These are phyloP conservation scores for Glaciozyma martinii DNA, from an alignment of 768 basidiomycete species.

Conservation along the genomic window DNA sequence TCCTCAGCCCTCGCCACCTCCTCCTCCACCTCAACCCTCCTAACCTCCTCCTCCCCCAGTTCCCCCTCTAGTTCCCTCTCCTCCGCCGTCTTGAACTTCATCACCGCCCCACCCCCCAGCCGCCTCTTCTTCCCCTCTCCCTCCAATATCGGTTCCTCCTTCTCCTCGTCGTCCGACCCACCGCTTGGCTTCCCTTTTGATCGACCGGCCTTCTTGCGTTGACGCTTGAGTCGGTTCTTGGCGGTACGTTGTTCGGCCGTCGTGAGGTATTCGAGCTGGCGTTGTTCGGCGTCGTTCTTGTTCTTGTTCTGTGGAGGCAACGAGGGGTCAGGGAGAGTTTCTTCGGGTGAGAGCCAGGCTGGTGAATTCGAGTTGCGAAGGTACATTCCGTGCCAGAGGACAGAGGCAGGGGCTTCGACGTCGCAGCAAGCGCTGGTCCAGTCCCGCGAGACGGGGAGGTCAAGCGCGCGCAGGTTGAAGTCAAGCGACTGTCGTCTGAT, in stretches of 20 bases:
- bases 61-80: slow-evolving; percentile 4
- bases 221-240: slow-evolving; percentile 87
- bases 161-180: slow-evolving; percentile 3
- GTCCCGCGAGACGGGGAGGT: too few relatives aligned
- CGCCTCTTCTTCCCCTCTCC: slow-evolving; percentile 15
- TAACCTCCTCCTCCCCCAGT: neutral
- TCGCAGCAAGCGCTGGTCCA: too few relatives aligned
- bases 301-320: slow-evolving; percentile 56
- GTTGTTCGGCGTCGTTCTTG: slow-evolving; percentile 62
- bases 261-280: slow-evolving; percentile 61
- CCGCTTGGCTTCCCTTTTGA: slow-evolving; percentile 15
- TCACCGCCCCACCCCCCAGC: slow-evolving; percentile 3
- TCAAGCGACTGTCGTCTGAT: too few relatives aligned
- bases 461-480: too few relatives aligned
- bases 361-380: too few relatives aligned
- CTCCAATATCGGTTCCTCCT: too few relatives aligned
- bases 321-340: neutral
- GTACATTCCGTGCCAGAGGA: too few relatives aligned
- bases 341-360: too few relatives aligned
- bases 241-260: slow-evolving; percentile 77
- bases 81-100: slow-evolving; percentile 6
- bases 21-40: slow-evolving; percentile 3
- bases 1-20: slow-evolving; percentile 11
- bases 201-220: slow-evolving; percentile 76
- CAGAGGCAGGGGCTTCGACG: too few relatives aligned